These are phyloP conservation scores for Zymoseptoria pseudotritici DNA, from an alignment of 2,329 filamentous ascomycete genomes.

Conservation along the genomic window DNA sequence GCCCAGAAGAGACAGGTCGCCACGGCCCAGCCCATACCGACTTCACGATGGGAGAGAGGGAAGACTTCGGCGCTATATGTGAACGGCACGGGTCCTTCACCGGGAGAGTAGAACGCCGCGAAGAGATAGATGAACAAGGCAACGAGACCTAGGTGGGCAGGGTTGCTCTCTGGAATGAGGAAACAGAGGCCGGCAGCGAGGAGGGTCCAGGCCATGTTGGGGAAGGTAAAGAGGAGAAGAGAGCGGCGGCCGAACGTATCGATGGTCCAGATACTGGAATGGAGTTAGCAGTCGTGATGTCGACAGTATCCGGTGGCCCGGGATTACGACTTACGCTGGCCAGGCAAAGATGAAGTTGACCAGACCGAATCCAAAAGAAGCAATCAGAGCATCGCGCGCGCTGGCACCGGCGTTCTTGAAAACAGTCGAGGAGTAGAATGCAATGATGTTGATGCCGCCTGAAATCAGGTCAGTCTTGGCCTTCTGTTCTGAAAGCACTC, in stretches of 20 bases:
- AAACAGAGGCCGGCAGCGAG: conserved; percentile 42
- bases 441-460: conserved; percentile 21
- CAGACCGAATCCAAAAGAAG: conserved; percentile 39
- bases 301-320: no score
- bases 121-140: conserved; percentile 51
- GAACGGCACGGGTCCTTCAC: conserved; percentile 53
- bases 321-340: conserved; percentile 9
- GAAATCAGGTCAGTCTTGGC: not conserved
- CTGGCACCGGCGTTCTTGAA: conserved; percentile 32
- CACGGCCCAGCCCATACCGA: conserved; percentile 64
- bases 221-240: conserved; percentile 37
- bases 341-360: conserved; percentile 41
- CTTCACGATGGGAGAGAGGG: conserved; percentile 61
- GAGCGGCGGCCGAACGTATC: conserved; percentile 30
- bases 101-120: conserved; percentile 34
- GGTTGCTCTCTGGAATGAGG: conserved; percentile 23
- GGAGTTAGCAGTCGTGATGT: not conserved
- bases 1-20: conserved; percentile 56
- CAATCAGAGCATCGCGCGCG: conserved; percentile 30
- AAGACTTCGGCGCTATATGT: conserved; percentile 64
- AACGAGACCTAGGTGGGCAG: conserved; percentile 29
- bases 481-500: not conserved
- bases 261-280: conserved; percentile 33
- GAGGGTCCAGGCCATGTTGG: conserved; percentile 41
- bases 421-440: conserved; percentile 31